These are phyloP conservation scores for Ascochyta koolunga DNA, from an alignment of 2,329 filamentous ascomycete genomes.

Conservation along the genomic window DNA sequence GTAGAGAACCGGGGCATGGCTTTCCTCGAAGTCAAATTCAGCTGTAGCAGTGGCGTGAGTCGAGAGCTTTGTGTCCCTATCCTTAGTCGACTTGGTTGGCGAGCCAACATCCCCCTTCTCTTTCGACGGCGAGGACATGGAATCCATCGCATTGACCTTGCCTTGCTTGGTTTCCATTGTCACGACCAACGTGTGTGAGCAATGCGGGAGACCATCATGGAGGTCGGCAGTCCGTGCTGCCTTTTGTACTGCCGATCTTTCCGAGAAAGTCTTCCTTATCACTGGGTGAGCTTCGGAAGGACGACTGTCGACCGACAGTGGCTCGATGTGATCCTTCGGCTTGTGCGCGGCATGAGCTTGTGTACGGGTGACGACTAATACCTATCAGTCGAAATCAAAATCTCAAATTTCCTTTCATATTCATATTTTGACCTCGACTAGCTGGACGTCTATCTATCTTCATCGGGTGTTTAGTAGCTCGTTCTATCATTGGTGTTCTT, in stretches of 20 bases:
- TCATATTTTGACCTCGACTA: no score
- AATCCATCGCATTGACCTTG: background rate
- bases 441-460: no score
- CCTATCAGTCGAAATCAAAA: no score
- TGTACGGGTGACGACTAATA: no score
- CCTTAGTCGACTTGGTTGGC: background rate
- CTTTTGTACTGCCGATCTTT: slow-evolving; percentile 11
- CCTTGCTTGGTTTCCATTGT: background rate
- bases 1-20: slow-evolving; percentile 25
- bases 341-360: no score
- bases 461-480: no score
- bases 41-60: slow-evolving; percentile 1
- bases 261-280: slow-evolving; percentile 14
- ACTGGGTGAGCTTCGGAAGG: background rate
- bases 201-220: background rate
- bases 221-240: background rate
- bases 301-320: background rate
- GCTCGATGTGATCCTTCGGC: background rate
- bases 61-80: background rate
- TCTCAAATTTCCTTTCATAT: no score
- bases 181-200: background rate
- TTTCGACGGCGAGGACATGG: background rate
- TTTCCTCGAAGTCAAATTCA: slow-evolving; percentile 21
- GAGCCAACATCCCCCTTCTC: background rate
- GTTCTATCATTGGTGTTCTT: no score